Evolutionary conservation across 2,329 filamentous ascomycete species (phyloP), one percentile per base, ranked within the genome.

Genomic region (Chrysosporium queenslandicum): DNA sequence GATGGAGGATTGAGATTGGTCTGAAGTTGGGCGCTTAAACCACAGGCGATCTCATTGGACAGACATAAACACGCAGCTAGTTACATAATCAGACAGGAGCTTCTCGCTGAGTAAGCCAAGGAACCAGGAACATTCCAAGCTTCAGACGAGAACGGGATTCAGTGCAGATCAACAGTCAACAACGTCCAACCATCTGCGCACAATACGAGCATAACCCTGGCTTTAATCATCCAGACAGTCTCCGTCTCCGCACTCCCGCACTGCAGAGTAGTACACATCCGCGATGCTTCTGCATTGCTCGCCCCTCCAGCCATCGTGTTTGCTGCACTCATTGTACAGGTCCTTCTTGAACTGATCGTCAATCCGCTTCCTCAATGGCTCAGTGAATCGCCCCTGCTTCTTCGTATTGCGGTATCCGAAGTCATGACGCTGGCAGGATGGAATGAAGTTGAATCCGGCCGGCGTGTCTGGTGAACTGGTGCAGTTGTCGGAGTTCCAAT

Each of bases 361-460:
- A 39, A 80, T 74, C 3, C 56, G 63, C n/a, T 61, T 50, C 59
- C 74, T 75, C 50, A 62, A 65, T 5, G 56, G 61, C 5, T 65
- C 61, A 2, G 67, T 72, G 61, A 79, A 77, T 2, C 77, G 71
- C 1, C 50, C 63, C 59, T 79, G 76, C 1, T 49, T 53, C 48
- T 75, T 74, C 61, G 72, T 79, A 64, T 81, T 80, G 16, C 70
- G 65, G 60, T 77, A 77, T 1, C 76, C 77, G 61, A 80, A 80
- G 59, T 80, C 78, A 55, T 81, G 77, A 5, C 78, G 74, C 54
- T 75, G 63, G 66, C 76, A 78, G 11, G 68, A 71, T 0, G 67
- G 45, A 20, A 59, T 40, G 55, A 69, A 69, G 43, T 68, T 51
- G 50, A 64, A 68, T 4, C 66, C 66, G 16, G 32, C 23, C 1